Evolutionary conservation across 1,284 basidiomycete genomes (phyloP).

Genomic region (Wolfiporia cocos): DNA sequence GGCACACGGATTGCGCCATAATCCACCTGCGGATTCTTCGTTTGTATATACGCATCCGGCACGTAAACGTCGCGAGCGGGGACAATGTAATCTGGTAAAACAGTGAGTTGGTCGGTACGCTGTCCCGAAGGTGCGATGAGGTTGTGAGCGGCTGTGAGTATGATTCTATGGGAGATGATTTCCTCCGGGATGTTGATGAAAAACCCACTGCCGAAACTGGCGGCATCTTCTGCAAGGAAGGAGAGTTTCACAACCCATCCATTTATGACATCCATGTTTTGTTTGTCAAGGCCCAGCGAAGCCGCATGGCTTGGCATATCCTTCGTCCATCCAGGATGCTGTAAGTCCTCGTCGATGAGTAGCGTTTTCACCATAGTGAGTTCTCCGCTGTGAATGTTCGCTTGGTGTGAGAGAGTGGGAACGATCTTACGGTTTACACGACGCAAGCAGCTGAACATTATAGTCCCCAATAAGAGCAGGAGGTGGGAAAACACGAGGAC

Average conservation of each 20-base stretch:
- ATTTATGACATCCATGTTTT: neutral
- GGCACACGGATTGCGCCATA: conserved; percentile 1
- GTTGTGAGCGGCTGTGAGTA: conserved; percentile 7
- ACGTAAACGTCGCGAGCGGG: neutral
- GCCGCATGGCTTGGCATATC: neutral
- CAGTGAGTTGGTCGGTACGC: too few relatives aligned
- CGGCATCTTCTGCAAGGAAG: neutral
- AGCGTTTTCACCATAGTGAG: neutral
- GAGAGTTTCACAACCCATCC: conserved; percentile 2
- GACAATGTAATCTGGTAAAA: too few relatives aligned
- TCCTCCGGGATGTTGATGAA: conserved; percentile 4
- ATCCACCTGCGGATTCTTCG: neutral
- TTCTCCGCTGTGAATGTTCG: too few relatives aligned
- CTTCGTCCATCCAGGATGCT: neutral
- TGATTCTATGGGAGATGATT: too few relatives aligned
- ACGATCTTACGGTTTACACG: too few relatives aligned
- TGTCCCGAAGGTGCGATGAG: too few relatives aligned
- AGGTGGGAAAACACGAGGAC: too few relatives aligned
- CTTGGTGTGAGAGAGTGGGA: too few relatives aligned
- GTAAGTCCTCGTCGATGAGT: neutral
- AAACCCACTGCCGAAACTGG: conserved; percentile 3
- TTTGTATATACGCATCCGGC: neutral
- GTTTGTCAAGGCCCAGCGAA: neutral
- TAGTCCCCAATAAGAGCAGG: too few relatives aligned
- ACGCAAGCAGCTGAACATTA: too few relatives aligned